Evolutionary conservation across 306 rosid genomes (phyloP).

Genomic region (Sindora glabra): DNA sequence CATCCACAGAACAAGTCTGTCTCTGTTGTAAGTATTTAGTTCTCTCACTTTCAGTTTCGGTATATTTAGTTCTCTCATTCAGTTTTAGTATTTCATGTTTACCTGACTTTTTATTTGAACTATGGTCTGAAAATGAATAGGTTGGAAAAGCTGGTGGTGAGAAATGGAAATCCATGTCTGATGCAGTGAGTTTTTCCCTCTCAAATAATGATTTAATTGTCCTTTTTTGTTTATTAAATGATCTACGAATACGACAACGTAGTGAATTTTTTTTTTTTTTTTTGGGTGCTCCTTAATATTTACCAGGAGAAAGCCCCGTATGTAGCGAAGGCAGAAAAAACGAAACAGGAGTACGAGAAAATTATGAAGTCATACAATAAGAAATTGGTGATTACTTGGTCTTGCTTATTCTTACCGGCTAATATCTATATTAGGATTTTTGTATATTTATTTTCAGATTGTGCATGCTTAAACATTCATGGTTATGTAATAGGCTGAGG

Average conservation of each 20-base stretch:
- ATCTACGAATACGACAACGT: too few relatives aligned
- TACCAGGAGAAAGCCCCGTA: conserved; percentile 79
- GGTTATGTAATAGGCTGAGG: conserved; percentile 42
- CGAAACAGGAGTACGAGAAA: conserved; percentile 57
- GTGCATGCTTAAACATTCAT: background rate
- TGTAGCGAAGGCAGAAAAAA: conserved; percentile 60
- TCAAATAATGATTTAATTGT: too few relatives aligned
- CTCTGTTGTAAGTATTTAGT: conserved; percentile 53
- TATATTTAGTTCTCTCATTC: too few relatives aligned
- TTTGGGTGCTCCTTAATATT: background rate
- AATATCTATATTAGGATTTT: too few relatives aligned
- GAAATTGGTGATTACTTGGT: conserved; percentile 37
- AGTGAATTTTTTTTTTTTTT: too few relatives aligned
- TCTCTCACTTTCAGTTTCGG: background rate
- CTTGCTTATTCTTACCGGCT: too few relatives aligned
- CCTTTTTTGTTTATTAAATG: too few relatives aligned
- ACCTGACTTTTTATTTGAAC: background rate
- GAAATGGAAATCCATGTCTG: conserved; percentile 72
- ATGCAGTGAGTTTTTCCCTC: conserved; percentile 87
- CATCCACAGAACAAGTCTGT: conserved; percentile 73
- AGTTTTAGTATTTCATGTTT: background rate
- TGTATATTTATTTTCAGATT: background rate
- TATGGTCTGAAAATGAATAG: conserved; percentile 11
- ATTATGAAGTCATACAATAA: conserved; percentile 52
- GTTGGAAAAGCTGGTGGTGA: conserved; percentile 90